Evolutionary conservation across 208 protist genomes (phyloP), one percentile per base, ranked within the genome.

Genomic region (Porcisia deanei): DNA sequence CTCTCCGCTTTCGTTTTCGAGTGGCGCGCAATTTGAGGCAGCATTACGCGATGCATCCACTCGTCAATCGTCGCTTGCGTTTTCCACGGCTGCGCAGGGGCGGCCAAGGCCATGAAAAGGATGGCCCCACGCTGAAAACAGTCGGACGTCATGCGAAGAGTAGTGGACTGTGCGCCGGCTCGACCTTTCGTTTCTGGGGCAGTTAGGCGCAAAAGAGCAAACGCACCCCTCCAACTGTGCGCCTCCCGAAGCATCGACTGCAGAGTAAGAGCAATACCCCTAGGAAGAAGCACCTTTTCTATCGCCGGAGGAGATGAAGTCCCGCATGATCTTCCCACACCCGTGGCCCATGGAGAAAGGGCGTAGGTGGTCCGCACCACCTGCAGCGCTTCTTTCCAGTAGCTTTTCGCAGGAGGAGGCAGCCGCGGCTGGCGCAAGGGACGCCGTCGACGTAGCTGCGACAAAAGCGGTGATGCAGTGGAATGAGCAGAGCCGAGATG

Each of bases 21-120:
- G 68, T 45, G 30, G 37, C 10, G 49, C 18, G 57, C 65, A 1
- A 82, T 67, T 5, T 22, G 66, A 16, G 78, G 78, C 18, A 82
- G 60, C 68, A 94, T 52, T n/a, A 58, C 43, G 1, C 80, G 84
- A 25, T 88, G 57, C 71, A 94, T 65, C 53, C 70, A 71, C 39
- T 71, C 65, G 14, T 83, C 75, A 20, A 91, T 77, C 25, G 81
- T 76, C n/a, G 73, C 78, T 75, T 94, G 85, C 57, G 64, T 68
- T 59, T 68, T 66, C 90, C 90, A 94, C 61, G 90, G 90, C 25
- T 82, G 73, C n/a, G 70, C 43, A 47, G 63, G 58, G 9, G 80
- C 63, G 6, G 84, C 79, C n/a, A 88, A 59, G 37, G 81, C 74
- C 1, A 89, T 49, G 69, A 91, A 89, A 22, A 82, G 79, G 22